These are phyloP conservation scores for Komagataea norvegica DNA, from an alignment of 1,139 yeast species.

Conservation along the genomic window DNA sequence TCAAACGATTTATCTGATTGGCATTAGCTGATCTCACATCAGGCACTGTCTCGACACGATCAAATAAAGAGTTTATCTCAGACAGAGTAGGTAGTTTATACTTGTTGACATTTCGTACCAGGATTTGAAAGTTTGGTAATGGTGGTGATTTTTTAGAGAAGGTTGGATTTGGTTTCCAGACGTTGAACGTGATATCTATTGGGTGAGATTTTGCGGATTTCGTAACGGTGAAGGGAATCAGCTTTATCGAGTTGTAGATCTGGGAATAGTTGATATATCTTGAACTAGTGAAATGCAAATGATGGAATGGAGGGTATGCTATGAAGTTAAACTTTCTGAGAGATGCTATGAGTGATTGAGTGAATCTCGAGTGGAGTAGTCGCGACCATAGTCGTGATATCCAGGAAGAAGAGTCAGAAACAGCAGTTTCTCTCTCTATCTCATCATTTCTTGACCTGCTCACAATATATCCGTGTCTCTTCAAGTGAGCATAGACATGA, in stretches of 20 bases:
- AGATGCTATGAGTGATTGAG: not conserved
- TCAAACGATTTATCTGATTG: slow-evolving; percentile 33
- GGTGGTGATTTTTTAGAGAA: slow-evolving; percentile 72
- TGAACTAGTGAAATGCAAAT: slow-evolving; percentile 21
- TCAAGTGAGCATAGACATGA: slow-evolving; percentile 69
- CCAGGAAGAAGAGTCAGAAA: slow-evolving; percentile 9
- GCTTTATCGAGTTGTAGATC: slow-evolving; percentile 36
- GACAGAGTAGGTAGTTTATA: slow-evolving; percentile 48
- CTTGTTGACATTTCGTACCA: slow-evolving; percentile 50
- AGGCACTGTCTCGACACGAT: slow-evolving; percentile 40
- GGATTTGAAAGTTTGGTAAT: slow-evolving; percentile 69
- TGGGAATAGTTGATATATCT: slow-evolving; percentile 38
- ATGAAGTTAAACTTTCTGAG: slow-evolving; percentile 4
- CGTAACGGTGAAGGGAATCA: slow-evolving; percentile 28
- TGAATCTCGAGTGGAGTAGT: not conserved
- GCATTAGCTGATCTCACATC: slow-evolving; percentile 34
- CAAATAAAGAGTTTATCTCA: slow-evolving; percentile 30
- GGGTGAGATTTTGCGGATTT: slow-evolving; percentile 5
- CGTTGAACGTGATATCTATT: slow-evolving; percentile 41
- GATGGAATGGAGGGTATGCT: slow-evolving; percentile 27
- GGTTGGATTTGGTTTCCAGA: slow-evolving; percentile 78
- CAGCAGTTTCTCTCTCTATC: slow-evolving; percentile 9
- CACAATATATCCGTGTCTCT: slow-evolving; percentile 76
- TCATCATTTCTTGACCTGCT: slow-evolving; percentile 30
- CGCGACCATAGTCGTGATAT: slow-evolving; percentile 6